Conservation (phyloP, 495 filamentous ascomycete species). For the Acidiella bohemica region DNA sequence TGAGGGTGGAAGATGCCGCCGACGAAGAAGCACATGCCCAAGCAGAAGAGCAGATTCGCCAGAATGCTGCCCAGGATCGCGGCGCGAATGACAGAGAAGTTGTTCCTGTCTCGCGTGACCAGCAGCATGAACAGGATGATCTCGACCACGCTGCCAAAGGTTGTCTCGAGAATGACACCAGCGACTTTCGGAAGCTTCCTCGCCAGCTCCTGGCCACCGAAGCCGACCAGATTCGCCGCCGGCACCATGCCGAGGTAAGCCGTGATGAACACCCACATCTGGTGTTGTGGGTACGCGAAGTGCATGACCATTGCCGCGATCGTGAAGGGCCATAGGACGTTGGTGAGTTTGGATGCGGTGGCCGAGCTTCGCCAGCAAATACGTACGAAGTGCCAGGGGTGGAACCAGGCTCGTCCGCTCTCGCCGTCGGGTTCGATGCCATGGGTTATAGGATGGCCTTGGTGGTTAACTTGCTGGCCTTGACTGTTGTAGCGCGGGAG, state of each 20-base stretch:
- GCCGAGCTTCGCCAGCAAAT: conserved; percentile 50
- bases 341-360: conserved; percentile 42
- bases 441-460: conserved; percentile 31
- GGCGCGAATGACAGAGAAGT: conserved; percentile 61
- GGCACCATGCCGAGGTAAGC: conserved; percentile 79
- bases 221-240: conserved; percentile 74
- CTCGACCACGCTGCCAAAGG: conserved; percentile 21
- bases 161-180: conserved; percentile 21
- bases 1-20: conserved; percentile 21
- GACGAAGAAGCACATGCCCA: conserved; percentile 40
- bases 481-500: conserved; percentile 5
- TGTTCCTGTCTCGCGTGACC: conserved; percentile 9
- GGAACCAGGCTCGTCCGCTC: conserved; percentile 47
- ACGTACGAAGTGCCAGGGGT: conserved; percentile 45
- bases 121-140: conserved; percentile 23
- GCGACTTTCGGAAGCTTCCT: conserved; percentile 34
- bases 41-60: conserved; percentile 55
- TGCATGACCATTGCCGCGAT: conserved; percentile 53
- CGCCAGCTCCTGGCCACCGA: conserved; percentile 68
- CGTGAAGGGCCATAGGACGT: conserved; percentile 65
- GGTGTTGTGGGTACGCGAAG: conserved; percentile 44
- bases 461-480: conserved; percentile 25
- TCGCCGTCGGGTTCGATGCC: conserved; percentile 49
- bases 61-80: conserved; percentile 72
- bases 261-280: conserved; percentile 44